A percentile compares a stretch with the other conserved stretches of the same genome.
These are phyloP conservation scores for Diplocarpon mali DNA, from an alignment of 2,329 filamentous ascomycete species.

Conservation along the genomic window DNA sequence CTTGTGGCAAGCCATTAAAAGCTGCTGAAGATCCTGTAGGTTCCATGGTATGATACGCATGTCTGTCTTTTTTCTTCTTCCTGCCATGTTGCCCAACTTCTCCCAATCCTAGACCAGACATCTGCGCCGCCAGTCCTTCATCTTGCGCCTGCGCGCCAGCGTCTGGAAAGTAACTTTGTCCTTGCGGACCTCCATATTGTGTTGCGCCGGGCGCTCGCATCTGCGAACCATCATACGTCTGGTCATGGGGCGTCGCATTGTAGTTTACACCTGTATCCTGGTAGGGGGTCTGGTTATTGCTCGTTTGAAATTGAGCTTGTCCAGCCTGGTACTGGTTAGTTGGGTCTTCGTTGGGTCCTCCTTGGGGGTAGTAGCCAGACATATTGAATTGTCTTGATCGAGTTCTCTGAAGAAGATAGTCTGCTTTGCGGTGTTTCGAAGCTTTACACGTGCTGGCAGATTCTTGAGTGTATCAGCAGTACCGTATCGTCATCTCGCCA, in stretches of 20 bases:
- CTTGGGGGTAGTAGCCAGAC: constrained; percentile 47
- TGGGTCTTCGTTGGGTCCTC: constrained; percentile 43
- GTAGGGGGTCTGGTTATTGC: constrained; percentile 42
- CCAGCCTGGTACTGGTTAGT: constrained; percentile 39
- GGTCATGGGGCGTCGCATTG: constrained; percentile 9
- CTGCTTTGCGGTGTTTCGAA: too few relatives aligned
- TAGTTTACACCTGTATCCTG: constrained; percentile 20
- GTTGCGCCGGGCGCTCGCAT: constrained; percentile 23
- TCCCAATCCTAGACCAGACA: constrained; percentile 63
- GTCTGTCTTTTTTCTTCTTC: constrained; percentile 89
- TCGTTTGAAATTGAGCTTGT: constrained; percentile 46
- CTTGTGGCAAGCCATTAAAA: constrained; percentile 56
- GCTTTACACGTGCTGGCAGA: too few relatives aligned
- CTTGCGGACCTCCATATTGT: constrained; percentile 23
- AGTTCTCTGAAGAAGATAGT: background rate
- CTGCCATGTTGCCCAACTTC: constrained; percentile 37
- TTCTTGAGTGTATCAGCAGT: too few relatives aligned
- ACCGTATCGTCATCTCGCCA: too few relatives aligned
- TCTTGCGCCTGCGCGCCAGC: constrained; percentile 32
- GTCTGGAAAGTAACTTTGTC: constrained; percentile 18
- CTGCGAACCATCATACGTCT: constrained; percentile 11
- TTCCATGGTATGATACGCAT: constrained; percentile 83
- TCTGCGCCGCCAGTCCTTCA: constrained; percentile 53
- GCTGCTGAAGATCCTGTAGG: constrained; percentile 54
- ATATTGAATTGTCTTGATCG: constrained; percentile 28